Conservation (phyloP, 768 basidiomycete species). For the Zangia roseola region DNA sequence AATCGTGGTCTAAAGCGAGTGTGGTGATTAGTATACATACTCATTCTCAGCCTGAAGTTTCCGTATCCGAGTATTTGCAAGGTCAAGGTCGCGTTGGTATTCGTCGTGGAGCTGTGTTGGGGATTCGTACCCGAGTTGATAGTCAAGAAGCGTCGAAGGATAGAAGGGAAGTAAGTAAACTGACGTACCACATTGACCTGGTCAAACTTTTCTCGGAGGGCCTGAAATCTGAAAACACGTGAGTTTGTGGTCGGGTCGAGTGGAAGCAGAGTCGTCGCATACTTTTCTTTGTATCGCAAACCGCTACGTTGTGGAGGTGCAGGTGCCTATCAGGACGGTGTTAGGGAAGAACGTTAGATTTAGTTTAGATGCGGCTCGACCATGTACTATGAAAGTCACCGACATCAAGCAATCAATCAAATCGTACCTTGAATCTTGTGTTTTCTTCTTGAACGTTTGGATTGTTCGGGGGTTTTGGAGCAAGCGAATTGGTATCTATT, state of each 20-base stretch:
- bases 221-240: slow-evolving; percentile 23
- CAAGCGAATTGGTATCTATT: slow-evolving; percentile 16
- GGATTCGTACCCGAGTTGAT: not conserved
- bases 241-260: not conserved
- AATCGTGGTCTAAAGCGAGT: not conserved
- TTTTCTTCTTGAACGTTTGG: slow-evolving; percentile 18
- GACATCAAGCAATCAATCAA: not conserved
- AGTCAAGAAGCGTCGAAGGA: not conserved
- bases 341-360: not conserved
- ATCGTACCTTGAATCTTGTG: slow-evolving; percentile 24
- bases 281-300: slow-evolving; percentile 35
- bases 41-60: slow-evolving; percentile 34
- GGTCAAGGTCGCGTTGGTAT: slow-evolving; percentile 26
- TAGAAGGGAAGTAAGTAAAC: not conserved
- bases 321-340: slow-evolving; percentile 7
- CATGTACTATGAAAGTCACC: not conserved
- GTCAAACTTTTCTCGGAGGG: slow-evolving; percentile 33
- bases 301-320: slow-evolving; percentile 17
- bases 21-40: slow-evolving; percentile 14
- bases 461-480: slow-evolving; percentile 11
- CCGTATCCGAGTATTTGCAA: slow-evolving; percentile 27
- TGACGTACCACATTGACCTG: slow-evolving; percentile 31
- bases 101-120: slow-evolving; percentile 21
- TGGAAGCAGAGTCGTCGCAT: not conserved
- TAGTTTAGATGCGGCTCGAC: not conserved